Evolutionary conservation across 768 basidiomycete species (phyloP), one percentile per base, ranked within the genome.

Genomic region (Candolleomyces eurysporus): DNA sequence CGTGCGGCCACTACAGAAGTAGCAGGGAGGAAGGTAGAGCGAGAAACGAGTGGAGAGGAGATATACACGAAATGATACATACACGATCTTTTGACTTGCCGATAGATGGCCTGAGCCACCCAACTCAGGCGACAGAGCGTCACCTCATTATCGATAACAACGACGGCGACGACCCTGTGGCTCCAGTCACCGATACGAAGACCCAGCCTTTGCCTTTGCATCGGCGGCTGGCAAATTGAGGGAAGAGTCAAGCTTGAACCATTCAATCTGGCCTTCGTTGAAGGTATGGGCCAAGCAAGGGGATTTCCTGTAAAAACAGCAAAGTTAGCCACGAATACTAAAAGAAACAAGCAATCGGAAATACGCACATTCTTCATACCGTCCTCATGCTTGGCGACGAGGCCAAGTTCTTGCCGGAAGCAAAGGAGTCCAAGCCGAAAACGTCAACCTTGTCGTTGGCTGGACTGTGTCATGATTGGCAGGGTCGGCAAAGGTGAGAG

Each of bases 221-320:
- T n/a, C n/a, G n/a, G n/a, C n/a, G 63, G 87, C 88, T 88, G 89
- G 90, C 77, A 94, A 71, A 83, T 96, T 95, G 57, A 96, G 86
- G 17, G 94, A 93, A 65, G 91, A 94, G 45, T 96, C 96, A 69
- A 94, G 94, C 84, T 95, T 96, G 88, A 97, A 97, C 96, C 96
- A 97, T 68, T 85, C 93, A 71, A 97, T 96, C 78, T 97, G 96
- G 51, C 94, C 94, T 76, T 94, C 90, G 72, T 98, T 98, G 84
- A 97, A 98, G 11, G 93, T 91, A 76, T 97, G 94, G 26, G 92
- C 91, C 62, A 95, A 88, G 19, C 83, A 52, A 65, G 96, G n/a
- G n/a, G n/a, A n/a, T 82, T 70, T 91, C 83, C 81, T 88, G 63
- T 22, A 17, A 43, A 43, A 43, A 64, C 42, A 59, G 8, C 53